Base-by-base conservation (phyloP, 352 stramenopile species). In the Phytophthora crassamura region DNA sequence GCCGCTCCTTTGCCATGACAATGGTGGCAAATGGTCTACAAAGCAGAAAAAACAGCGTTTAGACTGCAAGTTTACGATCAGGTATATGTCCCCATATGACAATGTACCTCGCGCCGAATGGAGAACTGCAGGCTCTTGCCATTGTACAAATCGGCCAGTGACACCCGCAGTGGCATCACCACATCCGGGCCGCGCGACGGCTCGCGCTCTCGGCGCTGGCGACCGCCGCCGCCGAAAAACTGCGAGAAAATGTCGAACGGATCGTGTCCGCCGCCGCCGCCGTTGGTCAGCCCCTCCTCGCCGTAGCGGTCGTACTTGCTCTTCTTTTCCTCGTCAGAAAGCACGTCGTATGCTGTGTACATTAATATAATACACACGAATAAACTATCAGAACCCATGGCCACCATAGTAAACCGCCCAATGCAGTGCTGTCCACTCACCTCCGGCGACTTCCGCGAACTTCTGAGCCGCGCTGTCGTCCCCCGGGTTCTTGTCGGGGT, bases 121-220 rank as follows among this genome's bases (percentile, higher is more conserved):
- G 94, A 90, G 22, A 99, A 95, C 65, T 98, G 91, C 55, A 99
- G 87, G 32, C 86, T 88, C 56, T 98, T 94, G 51, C 98, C 97
- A 42, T 96, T 93, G 85, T 99, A 99, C 36, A 99, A 72, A 70
- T 99, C 92, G 10, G 97, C 88, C 35, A 99, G 82, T 18, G 97
- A 97, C 36, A 99, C 84, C 28, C 94, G 74, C 28, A 99, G 71
- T 7, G 95, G 96, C 59, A 99, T 93, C 15, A 90, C 63, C 7
- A 91, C 72, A 47, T 94, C 85, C 7, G 84, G 84, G 0, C 83
- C 82, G 7, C 85, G 83, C 7, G 81, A 79, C 8, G 81, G 83
- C 56, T 91, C 85, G 3, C 75, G 72, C 5, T 88, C 75, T 49
- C 66, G 75, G 3, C 68, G 70, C 10, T 75, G 65, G 8, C 67